These are phyloP conservation scores for Phlebiopsis flavidoalba DNA, from an alignment of 768 basidiomycete species.

Conservation along the genomic window DNA sequence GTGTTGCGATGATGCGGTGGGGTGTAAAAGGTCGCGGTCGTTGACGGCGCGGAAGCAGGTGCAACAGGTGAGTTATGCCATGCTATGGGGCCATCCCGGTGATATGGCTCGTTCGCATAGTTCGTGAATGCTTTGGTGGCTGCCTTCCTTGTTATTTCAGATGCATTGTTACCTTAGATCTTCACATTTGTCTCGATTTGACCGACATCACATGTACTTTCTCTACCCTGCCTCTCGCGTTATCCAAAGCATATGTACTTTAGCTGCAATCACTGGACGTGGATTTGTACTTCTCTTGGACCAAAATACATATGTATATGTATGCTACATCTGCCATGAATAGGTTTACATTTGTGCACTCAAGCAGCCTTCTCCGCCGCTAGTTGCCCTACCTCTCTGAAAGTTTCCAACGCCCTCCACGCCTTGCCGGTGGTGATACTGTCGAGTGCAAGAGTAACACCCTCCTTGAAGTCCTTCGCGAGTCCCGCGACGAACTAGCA, in stretches of 20 bases:
- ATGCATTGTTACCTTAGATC: neutral
- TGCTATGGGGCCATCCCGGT: neutral
- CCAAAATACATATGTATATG: neutral
- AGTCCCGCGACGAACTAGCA: conserved; percentile 82
- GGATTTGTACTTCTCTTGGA: neutral
- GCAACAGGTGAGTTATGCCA: neutral
- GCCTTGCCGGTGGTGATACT: conserved; percentile 26
- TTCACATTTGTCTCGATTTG: neutral
- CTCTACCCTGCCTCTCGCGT: no score
- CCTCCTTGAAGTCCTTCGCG: conserved; percentile 64
- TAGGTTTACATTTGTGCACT: no score
- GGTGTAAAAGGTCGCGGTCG: neutral
- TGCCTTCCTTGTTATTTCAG: neutral
- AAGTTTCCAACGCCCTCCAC: conserved; percentile 26
- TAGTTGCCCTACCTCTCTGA: conserved; percentile 20
- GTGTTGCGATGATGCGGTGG: neutral
- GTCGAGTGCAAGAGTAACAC: conserved; percentile 31
- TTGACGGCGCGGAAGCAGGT: neutral
- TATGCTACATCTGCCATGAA: no score
- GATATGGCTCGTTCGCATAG: neutral
- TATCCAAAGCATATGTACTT: neutral
- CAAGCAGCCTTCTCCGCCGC: conserved; percentile 10
- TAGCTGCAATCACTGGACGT: neutral
- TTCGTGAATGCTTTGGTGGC: neutral
- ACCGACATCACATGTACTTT: neutral